These are phyloP conservation scores for Colletotrichum nymphaeae DNA, from an alignment of 2,329 filamentous ascomycete genomes.

Conservation along the genomic window DNA sequence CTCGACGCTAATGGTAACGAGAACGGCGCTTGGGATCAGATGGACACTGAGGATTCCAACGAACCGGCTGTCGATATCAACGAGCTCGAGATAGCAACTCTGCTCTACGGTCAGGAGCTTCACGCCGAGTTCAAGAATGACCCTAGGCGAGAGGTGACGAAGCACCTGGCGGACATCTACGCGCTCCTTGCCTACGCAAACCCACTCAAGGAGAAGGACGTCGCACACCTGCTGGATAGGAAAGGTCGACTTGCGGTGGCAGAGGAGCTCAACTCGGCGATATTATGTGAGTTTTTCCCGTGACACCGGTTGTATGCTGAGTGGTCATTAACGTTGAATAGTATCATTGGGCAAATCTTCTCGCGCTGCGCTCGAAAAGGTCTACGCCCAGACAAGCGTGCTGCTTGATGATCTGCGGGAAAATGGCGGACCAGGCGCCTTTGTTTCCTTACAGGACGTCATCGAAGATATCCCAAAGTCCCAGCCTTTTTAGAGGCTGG, in stretches of 20 bases:
- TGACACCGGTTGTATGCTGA: background rate
- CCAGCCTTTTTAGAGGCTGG: constrained; percentile 35
- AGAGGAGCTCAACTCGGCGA: constrained; percentile 94
- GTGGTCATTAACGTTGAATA: constrained; percentile 48
- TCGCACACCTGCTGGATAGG: constrained; percentile 82
- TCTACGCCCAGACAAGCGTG: constrained; percentile 88
- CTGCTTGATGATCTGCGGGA: constrained; percentile 85
- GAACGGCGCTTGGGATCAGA: constrained; percentile 56
- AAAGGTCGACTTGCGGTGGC: constrained; percentile 82
- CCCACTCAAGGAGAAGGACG: constrained; percentile 77
- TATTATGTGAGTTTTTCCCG: constrained; percentile 74
- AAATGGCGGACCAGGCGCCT: constrained; percentile 83
- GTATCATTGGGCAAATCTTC: constrained; percentile 92
- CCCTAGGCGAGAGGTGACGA: constrained; percentile 74
- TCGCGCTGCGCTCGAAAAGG: constrained; percentile 83
- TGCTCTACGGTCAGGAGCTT: constrained; percentile 84
- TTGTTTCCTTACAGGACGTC: constrained; percentile 73
- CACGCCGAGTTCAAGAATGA: constrained; percentile 82
- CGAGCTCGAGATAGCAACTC: constrained; percentile 73
- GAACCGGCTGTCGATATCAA: constrained; percentile 41
- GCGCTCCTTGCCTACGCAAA: constrained; percentile 89
- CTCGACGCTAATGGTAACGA: constrained; percentile 63
- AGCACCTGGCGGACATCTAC: constrained; percentile 85
- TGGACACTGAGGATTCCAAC: constrained; percentile 63
- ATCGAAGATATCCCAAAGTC: constrained; percentile 58